Percentiles rank a stretch among this genome's conserved stretches.
phyloP scores from a whole-genome alignment of 164 flowering plant species.

The Vitis cinerea region DNA sequence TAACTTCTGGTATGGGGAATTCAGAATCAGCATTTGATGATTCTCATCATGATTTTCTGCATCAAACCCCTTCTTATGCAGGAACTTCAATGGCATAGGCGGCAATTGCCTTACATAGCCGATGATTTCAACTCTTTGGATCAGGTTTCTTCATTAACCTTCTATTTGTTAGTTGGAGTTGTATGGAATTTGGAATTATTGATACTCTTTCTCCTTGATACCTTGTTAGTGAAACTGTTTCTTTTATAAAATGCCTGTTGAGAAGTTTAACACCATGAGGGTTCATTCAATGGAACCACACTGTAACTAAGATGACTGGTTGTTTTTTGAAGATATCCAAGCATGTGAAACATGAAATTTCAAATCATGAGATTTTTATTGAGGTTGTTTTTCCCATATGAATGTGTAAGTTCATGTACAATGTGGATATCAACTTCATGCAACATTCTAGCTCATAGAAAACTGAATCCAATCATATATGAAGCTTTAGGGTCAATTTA shows the following conservation, averaged over 20 bases:
- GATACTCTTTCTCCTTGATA: background rate
- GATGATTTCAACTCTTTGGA: slow-evolving; percentile 47
- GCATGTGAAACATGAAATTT: too few relatives aligned
- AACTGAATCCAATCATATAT: too few relatives aligned
- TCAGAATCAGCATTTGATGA: slow-evolving; percentile 24
- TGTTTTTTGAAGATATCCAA: too few relatives aligned
- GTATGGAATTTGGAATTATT: slow-evolving; percentile 3
- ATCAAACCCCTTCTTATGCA: slow-evolving; percentile 15
- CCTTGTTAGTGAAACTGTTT: background rate
- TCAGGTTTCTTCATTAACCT: slow-evolving; percentile 28
- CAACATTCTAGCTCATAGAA: too few relatives aligned
- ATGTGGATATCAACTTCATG: too few relatives aligned
- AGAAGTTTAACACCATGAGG: background rate
- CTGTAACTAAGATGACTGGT: background rate
- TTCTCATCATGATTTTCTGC: slow-evolving; percentile 14
- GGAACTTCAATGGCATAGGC: slow-evolving; percentile 18
- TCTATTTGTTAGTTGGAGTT: background rate
- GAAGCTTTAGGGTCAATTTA: too few relatives aligned
- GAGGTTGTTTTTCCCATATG: too few relatives aligned
- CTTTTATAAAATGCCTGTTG: background rate
- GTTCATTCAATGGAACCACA: background rate
- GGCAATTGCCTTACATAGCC: slow-evolving; percentile 22
- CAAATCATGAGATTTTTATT: too few relatives aligned
- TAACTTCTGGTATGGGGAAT: slow-evolving; percentile 30
- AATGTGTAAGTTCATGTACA: too few relatives aligned